Base-by-base conservation (phyloP, 495 filamentous ascomycete species). In the Penicillium argentinense region DNA sequence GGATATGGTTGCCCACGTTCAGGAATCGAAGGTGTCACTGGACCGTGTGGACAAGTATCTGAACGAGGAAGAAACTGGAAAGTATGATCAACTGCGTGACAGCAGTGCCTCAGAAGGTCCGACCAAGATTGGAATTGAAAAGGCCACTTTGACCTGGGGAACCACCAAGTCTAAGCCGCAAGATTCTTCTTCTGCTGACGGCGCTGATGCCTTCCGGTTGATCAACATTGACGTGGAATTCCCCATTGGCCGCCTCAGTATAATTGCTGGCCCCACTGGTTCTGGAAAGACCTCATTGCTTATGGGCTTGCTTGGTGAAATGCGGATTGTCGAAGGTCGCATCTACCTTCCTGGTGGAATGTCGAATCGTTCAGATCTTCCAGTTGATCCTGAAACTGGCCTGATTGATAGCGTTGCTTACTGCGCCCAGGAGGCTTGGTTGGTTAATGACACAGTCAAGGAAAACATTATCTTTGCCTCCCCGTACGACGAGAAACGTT, bases 1-100 rank as follows among this genome's bases (percentile, higher is more conserved):
- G 34, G 95, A 99, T 62, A 99, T 99, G 95, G 82, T 99, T 60
- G 95, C 95, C 26, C 95, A 96, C 62, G 91, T 99, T 6, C 90
- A 96, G 69, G 95, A 99, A 69, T 89, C 91, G 8, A 93, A 95
- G 71, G 95, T 99, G 23, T 97, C 95, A 1, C 80, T 99, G 34
- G 91, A 95, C 60, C 90, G 95, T 68, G 89, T 99, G 14, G 93
- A 99, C 58, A 87, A 96, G 51, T 99, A 96, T 62, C 66, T 99
- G 41, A 85, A 81, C 42, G 95, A 99, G 61, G 88, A 95, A 18
- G 95, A 99, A 67, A 97, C 93, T 0, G 89, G 93, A 47, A 99
- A 99, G 64, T 97, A 96, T 56, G 74, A 76, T n/a, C 95, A 97
- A 58, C 77, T 99, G 3, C 76, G 79, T 12, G 67, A 79, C 16